phyloP scores from a whole-genome alignment of 768 basidiomycete species.

The Lyophyllum decastes region DNA sequence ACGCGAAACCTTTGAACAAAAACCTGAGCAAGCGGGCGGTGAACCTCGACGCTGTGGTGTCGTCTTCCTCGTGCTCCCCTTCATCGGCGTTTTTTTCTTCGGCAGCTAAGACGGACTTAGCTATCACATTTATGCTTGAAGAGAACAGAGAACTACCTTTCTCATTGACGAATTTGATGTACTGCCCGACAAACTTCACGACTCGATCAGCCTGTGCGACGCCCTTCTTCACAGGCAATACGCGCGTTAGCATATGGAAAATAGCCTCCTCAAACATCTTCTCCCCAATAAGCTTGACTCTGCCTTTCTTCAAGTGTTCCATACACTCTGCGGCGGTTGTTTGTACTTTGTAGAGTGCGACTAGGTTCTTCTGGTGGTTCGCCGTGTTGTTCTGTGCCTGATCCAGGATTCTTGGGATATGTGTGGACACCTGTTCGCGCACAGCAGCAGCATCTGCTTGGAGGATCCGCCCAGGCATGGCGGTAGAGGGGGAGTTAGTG shows the following conservation, averaged over 20 bases:
- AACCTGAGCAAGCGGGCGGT: constrained; percentile 62
- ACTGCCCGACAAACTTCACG: constrained; percentile 81
- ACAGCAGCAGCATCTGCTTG: constrained; percentile 10
- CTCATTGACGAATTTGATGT: constrained; percentile 73
- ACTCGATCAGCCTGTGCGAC: constrained; percentile 70
- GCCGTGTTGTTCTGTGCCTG: constrained; percentile 73
- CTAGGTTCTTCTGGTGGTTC: constrained; percentile 90
- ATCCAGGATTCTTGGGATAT: constrained; percentile 69
- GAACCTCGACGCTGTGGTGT: constrained; percentile 70
- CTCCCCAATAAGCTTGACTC: constrained; percentile 69
- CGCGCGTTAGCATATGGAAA: constrained; percentile 55
- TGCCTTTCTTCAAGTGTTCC: constrained; percentile 50
- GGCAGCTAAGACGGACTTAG: constrained; percentile 32
- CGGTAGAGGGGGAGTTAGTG: not conserved
- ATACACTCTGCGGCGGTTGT: constrained; percentile 56
- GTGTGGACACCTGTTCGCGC: constrained; percentile 4
- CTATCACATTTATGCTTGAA: not conserved
- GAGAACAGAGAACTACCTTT: constrained; percentile 50
- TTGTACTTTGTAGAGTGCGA: constrained; percentile 82
- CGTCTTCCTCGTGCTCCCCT: constrained; percentile 49
- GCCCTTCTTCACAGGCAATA: constrained; percentile 81
- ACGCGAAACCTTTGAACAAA: constrained; percentile 74
- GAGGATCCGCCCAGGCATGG: constrained; percentile 21
- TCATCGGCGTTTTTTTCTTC: constrained; percentile 42
- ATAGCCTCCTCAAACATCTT: constrained; percentile 71